Conservation (phyloP, 345 rosid species). For the Bruguiera sexangula region DNA sequence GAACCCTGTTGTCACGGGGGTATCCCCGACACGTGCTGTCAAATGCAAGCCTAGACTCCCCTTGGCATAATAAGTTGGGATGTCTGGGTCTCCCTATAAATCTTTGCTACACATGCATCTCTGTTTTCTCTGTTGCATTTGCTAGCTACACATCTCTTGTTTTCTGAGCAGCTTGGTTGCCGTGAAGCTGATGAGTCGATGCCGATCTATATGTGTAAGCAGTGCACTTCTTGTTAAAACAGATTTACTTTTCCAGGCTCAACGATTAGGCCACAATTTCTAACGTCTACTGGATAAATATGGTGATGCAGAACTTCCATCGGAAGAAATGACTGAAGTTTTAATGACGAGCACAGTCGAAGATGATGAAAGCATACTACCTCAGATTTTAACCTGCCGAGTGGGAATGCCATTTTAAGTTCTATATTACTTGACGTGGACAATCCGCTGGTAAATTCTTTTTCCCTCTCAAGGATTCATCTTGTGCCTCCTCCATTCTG, state of each 20-base stretch:
- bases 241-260: slow-evolving; percentile 34
- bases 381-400: too few species aligned
- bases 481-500: too few species aligned
- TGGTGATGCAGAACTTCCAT: slow-evolving; percentile 43
- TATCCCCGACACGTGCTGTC: slow-evolving; percentile 78
- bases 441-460: too few species aligned
- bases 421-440: too few species aligned
- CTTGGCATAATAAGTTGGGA: slow-evolving; percentile 81
- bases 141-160: not conserved
- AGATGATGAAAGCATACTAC: too few species aligned
- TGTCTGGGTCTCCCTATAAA: not conserved
- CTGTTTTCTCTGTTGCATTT: not conserved
- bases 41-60: slow-evolving; percentile 71
- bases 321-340: slow-evolving; percentile 43
- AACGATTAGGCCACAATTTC: slow-evolving; percentile 48
- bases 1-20: slow-evolving; percentile 36
- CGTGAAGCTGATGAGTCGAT: not conserved
- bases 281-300: slow-evolving; percentile 30
- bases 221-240: not conserved
- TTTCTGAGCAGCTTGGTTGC: not conserved
- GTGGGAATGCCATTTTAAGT: too few species aligned
- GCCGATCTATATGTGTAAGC: too few species aligned
- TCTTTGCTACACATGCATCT: not conserved
- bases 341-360: slow-evolving; percentile 38
- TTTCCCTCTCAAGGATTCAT: too few species aligned